Evolutionary conservation across 1,284 basidiomycete genomes (phyloP).

Genomic region (Pisolithus thermaeus): DNA sequence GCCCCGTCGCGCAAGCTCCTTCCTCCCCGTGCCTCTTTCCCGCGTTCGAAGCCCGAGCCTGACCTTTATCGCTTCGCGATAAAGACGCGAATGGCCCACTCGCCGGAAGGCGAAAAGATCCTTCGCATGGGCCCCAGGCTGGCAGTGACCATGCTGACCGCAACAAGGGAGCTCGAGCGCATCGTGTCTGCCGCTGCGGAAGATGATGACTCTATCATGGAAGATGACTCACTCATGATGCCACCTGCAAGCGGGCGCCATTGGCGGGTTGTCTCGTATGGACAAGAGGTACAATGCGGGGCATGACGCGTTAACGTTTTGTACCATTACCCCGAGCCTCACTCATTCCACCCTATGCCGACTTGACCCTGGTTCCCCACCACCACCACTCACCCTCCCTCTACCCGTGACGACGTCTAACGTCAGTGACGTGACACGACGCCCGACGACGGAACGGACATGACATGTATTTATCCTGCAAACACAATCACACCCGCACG

Average conservation of each 20-base stretch:
- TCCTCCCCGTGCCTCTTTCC: conserved; percentile 43
- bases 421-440: background rate
- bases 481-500: conserved; percentile 5
- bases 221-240: conserved; percentile 19
- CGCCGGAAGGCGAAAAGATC: conserved; percentile 53
- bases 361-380: background rate
- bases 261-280: conserved; percentile 39
- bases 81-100: conserved; percentile 47
- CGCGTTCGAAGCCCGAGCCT: conserved; percentile 49
- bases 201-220: conserved; percentile 34
- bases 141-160: conserved; percentile 50
- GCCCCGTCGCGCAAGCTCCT: conserved; percentile 31
- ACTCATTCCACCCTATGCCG: background rate
- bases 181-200: conserved; percentile 40
- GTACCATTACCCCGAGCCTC: conserved; percentile 1
- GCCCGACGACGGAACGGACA: conserved; percentile 16
- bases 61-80: conserved; percentile 57
- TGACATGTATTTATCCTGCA: conserved; percentile 22
- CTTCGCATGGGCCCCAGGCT: conserved; percentile 57
- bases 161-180: conserved; percentile 55
- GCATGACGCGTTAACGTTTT: conserved; percentile 12
- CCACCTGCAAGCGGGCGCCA: conserved; percentile 16
- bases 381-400: background rate
- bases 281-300: conserved; percentile 20
- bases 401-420: conserved; percentile 1